Percentiles rank a stretch among this genome's conserved stretches.
phyloP scores from a whole-genome alignment of 371 early-diverging fungal species.

The Synchytrium microbalum region DNA sequence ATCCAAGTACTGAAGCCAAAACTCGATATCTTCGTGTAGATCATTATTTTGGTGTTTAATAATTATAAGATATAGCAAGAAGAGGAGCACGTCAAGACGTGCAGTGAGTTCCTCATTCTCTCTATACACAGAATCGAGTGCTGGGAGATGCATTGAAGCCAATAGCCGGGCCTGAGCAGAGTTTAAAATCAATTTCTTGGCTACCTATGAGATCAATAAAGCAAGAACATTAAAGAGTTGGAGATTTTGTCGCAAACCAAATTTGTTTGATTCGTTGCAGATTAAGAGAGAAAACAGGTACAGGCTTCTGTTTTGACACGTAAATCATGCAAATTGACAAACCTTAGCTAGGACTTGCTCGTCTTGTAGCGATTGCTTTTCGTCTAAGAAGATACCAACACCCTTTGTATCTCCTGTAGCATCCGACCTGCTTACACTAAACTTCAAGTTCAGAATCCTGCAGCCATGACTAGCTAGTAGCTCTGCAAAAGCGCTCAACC shows the following conservation, averaged over 20 bases:
- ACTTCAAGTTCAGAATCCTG: no score
- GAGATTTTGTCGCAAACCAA: no score
- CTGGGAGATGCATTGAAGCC: neutral
- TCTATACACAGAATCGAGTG: neutral
- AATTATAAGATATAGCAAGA: neutral
- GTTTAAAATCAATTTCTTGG: neutral
- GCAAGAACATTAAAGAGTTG: no score
- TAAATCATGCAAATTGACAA: neutral
- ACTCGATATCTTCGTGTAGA: neutral
- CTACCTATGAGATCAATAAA: no score
- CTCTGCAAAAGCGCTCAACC: no score
- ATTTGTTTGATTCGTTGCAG: no score
- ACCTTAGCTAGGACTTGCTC: neutral
- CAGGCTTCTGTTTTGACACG: neutral
- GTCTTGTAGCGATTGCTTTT: no score
- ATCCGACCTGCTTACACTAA: no score
- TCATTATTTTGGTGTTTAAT: neutral
- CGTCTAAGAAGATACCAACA: no score
- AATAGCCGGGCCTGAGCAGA: neutral
- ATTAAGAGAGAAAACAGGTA: neutral
- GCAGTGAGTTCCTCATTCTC: neutral
- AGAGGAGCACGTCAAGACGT: neutral
- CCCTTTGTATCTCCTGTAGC: no score
- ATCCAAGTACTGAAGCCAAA: constrained; percentile 4
- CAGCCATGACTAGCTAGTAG: no score